phyloP scores from a whole-genome alignment of 2,329 filamentous ascomycete species.

The Aspergillus chevalieri region DNA sequence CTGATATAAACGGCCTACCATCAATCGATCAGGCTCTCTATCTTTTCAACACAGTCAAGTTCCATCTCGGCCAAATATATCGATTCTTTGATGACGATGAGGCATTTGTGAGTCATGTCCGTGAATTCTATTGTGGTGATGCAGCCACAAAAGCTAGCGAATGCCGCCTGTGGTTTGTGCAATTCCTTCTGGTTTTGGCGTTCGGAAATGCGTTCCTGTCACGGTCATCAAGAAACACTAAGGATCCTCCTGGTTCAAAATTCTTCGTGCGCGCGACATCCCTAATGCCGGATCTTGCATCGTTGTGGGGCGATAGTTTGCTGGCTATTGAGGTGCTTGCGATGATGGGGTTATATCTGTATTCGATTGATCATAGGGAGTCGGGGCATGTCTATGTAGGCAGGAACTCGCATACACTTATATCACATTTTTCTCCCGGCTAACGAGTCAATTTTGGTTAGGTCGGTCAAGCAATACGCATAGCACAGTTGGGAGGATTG shows the following conservation, averaged over 20 bases:
- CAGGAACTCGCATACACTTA: too few relatives aligned
- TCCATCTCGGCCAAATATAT: slow-evolving; percentile 13
- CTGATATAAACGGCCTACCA: slow-evolving; percentile 18
- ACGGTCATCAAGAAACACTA: slow-evolving; percentile 2
- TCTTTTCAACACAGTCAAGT: slow-evolving; percentile 13
- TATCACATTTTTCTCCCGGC: too few relatives aligned
- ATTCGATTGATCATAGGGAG: slow-evolving; percentile 35
- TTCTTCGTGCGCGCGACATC: slow-evolving; percentile 20
- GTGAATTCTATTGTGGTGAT: slow-evolving; percentile 22
- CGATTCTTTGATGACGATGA: slow-evolving; percentile 11
- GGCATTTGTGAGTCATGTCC: slow-evolving; percentile 15
- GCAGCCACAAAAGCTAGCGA: slow-evolving; percentile 11
- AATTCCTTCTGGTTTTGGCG: slow-evolving; percentile 12
- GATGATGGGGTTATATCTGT: slow-evolving; percentile 33
- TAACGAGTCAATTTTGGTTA: slow-evolving; percentile 7
- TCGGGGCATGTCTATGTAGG: slow-evolving; percentile 26
- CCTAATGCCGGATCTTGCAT: slow-evolving; percentile 32
- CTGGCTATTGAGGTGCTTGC: slow-evolving; percentile 35
- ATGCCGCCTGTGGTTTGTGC: slow-evolving; percentile 20
- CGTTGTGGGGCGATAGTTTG: slow-evolving; percentile 33
- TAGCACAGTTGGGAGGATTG: slow-evolving; percentile 37
- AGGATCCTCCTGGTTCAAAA: slow-evolving; percentile 8
- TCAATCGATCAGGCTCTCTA: slow-evolving; percentile 13
- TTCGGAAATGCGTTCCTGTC: slow-evolving; percentile 15
- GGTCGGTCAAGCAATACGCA: slow-evolving; percentile 37